Evolutionary conservation across 1,284 basidiomycete species (phyloP).

Genomic region (Microbotryum intermedium): DNA sequence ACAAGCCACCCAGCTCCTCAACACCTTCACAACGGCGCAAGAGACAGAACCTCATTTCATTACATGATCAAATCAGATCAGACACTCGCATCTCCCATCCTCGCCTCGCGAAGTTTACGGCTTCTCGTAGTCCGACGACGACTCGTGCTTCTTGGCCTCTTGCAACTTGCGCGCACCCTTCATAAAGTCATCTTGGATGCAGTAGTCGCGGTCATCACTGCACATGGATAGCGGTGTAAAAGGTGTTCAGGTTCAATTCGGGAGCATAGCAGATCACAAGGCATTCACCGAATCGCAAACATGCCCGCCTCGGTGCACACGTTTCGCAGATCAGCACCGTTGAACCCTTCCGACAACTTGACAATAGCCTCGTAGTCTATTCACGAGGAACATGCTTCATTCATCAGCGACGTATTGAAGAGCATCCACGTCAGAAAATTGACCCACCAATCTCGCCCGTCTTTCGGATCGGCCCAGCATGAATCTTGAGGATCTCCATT

Average conservation of each 20-base stretch:
- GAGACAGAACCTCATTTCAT: background rate
- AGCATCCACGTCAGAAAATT: background rate
- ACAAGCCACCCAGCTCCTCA: background rate
- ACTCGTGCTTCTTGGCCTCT: conserved; percentile 39
- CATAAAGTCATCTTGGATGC: conserved; percentile 89
- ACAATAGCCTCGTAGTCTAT: conserved; percentile 89
- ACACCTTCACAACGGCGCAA: background rate
- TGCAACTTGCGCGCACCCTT: conserved; percentile 96
- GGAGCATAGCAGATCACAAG: background rate
- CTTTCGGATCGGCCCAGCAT: conserved; percentile 90
- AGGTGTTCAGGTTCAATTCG: background rate
- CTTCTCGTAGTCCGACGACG: conserved; percentile 5
- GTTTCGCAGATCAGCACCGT: conserved; percentile 91
- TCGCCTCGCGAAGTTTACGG: no score
- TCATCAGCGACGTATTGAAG: background rate
- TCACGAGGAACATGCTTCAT: conserved; percentile 1
- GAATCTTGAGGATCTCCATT: conserved; percentile 95
- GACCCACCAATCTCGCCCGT: conserved; percentile 62
- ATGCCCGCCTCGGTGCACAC: conserved; percentile 97
- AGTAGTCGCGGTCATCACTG: conserved; percentile 57
- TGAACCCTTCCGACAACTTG: conserved; percentile 89
- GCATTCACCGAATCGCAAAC: conserved; percentile 74
- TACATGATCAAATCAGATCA: background rate
- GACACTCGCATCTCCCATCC: background rate
- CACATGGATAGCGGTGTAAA: conserved; percentile 6